Evolutionary conservation across 2,329 filamentous ascomycete genomes (phyloP).

Genomic region (Clathrospora elynae): DNA sequence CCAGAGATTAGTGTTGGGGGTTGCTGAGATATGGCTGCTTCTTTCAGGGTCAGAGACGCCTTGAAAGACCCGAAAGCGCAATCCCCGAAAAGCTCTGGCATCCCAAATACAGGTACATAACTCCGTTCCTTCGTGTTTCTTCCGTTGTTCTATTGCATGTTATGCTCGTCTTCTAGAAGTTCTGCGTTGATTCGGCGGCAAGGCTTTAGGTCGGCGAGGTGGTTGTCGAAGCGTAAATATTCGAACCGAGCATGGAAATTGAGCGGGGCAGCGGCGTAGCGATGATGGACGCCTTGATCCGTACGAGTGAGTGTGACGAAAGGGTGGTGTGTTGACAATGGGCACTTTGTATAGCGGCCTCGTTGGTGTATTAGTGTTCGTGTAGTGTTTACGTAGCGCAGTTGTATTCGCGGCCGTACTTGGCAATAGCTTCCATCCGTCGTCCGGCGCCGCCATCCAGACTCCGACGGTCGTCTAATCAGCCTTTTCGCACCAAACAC

Average conservation of each 20-base stretch:
- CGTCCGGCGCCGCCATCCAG: neutral
- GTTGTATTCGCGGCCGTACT: neutral
- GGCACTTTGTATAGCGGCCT: too few species aligned
- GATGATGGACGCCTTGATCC: neutral
- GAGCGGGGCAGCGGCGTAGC: neutral
- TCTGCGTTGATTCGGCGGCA: constrained; percentile 2
- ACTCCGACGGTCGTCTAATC: neutral
- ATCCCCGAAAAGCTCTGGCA: too few species aligned
- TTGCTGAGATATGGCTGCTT: too few species aligned
- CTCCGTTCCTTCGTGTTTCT: neutral
- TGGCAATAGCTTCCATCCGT: neutral
- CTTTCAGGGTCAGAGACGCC: too few species aligned
- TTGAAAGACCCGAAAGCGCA: too few species aligned
- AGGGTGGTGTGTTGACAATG: neutral
- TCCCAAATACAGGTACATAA: too few species aligned
- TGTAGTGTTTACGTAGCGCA: too few species aligned
- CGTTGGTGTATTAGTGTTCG: too few species aligned
- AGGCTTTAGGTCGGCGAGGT: constrained; percentile 15
- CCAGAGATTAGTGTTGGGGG: too few species aligned
- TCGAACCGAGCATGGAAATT: constrained; percentile 1
- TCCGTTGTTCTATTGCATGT: neutral
- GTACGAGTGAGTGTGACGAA: neutral
- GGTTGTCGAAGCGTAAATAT: constrained; percentile 1
- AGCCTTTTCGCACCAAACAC: neutral
- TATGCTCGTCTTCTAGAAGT: constrained; percentile 7